Evolutionary conservation across 345 rosid species (phyloP).

Genomic region (Pistacia integerrima): DNA sequence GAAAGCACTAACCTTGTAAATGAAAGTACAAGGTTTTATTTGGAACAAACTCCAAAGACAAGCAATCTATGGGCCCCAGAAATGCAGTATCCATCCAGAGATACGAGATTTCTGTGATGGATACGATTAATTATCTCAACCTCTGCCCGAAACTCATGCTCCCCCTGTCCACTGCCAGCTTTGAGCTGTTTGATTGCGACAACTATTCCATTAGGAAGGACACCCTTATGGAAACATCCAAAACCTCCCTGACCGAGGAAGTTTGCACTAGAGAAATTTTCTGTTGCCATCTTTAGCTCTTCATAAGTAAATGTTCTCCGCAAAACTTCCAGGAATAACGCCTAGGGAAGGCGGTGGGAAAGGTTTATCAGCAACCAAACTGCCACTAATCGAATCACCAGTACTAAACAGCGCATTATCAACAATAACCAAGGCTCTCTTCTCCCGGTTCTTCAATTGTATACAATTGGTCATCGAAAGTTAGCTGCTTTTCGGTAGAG

Average conservation of each 20-base stretch:
- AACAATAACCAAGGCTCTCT: no score
- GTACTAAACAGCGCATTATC: no score
- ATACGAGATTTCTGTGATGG: constrained; percentile 74
- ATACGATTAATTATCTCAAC: constrained; percentile 61
- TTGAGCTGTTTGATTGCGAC: constrained; percentile 74
- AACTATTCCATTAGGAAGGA: constrained; percentile 41
- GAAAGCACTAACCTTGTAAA: constrained; percentile 58
- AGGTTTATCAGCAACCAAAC: constrained; percentile 29
- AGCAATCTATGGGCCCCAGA: constrained; percentile 59
- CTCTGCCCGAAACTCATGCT: constrained; percentile 72
- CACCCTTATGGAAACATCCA: constrained; percentile 75
- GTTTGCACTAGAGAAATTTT: constrained; percentile 48
- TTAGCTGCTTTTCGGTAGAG: constrained; percentile 77
- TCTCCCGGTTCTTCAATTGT: no score
- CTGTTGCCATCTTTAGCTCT: constrained; percentile 58
- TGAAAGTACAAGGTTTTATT: constrained; percentile 65
- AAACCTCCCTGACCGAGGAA: constrained; percentile 80
- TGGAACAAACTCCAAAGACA: constrained; percentile 83
- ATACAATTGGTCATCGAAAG: constrained; percentile 47
- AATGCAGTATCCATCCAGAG: constrained; percentile 68
- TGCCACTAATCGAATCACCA: no score
- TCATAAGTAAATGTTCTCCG: constrained; percentile 52
- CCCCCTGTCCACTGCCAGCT: constrained; percentile 69
- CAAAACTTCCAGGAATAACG: constrained; percentile 43
- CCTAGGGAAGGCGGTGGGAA: constrained; percentile 38